Evolutionary conservation across 179 eudicot genomes (phyloP), one percentile per base, ranked within the genome.

Genomic region (Gypsophila paniculata): DNA sequence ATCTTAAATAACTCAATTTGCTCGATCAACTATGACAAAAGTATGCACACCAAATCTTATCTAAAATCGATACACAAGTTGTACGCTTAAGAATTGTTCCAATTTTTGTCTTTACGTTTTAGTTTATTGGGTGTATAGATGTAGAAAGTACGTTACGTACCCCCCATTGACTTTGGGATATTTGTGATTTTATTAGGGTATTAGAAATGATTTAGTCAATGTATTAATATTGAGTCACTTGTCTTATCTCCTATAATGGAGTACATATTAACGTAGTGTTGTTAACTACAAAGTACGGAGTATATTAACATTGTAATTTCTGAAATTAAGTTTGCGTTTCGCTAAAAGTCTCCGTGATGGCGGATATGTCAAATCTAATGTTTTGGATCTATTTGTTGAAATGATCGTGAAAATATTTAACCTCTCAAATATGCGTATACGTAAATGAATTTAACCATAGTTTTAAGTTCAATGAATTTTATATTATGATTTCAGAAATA

Each of bases 1-100:
- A 29, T 29, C 34, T 29, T 29, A 29, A 29, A 29, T 29, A 29
- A 19, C 14, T 9, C 1, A 22, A 55, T 55, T 55, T 11, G 61
- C 61, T 19, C 8, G 46, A 42, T 42, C 29, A 55, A 22, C 61
- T 11, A 21, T 55, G 22, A 53, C 3, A 53, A 53, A 8, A 53
- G 58, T 53, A 1, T 13, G 54, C 15, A 54, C n/a, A 59, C 63
- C 29, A 59, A 59, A 59, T 59, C 63, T 26, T 59, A 59, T 59
- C 63, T 29, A 25, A 25, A 25, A 25, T 25, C 0, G 0, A 23
- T 59, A 17, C 18, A 46, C 52, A 46, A 46, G 4, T 46, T 23
- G 32, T 59, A 29, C 63, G 32, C 63, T 2, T 10, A 59, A 11
- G 12, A 55, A 55, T 21, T 55, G 9, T 2, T 55, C 63, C 36